Percentiles rank a stretch among this genome's conserved stretches.
These are phyloP conservation scores for Inga laurina DNA, from an alignment of 306 rosid genomes.

Conservation along the genomic window DNA sequence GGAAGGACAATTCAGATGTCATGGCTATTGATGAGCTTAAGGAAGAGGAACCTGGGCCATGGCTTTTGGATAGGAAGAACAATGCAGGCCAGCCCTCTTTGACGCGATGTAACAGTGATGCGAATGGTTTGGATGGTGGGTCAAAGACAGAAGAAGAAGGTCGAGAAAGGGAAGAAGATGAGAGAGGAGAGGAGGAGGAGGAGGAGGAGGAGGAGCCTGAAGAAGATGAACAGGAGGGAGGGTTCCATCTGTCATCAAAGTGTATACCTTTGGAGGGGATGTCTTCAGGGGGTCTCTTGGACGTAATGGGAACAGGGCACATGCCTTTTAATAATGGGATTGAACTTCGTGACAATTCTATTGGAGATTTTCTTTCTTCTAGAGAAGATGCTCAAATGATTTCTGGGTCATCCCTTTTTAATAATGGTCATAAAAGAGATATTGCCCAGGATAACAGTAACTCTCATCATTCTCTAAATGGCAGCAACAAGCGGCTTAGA, in stretches of 20 bases:
- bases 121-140: conserved; percentile 40
- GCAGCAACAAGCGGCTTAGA: conserved; percentile 66
- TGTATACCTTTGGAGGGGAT: conserved; percentile 62
- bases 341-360: conserved; percentile 60
- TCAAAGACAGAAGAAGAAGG: conserved; percentile 42
- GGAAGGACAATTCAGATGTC: conserved; percentile 39
- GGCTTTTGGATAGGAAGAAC: conserved; percentile 58
- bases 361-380: conserved; percentile 60
- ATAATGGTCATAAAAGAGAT: conserved; percentile 76
- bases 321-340: conserved; percentile 64
- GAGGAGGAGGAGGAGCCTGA: conserved; percentile 48
- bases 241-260: conserved; percentile 60
- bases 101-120: conserved; percentile 53
- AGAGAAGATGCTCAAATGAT: conserved; percentile 69
- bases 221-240: conserved; percentile 55
- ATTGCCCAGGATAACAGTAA: conserved; percentile 53
- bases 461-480: conserved; percentile 55
- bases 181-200: conserved; percentile 39
- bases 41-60: conserved; percentile 52
- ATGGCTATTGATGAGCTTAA: conserved; percentile 64
- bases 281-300: conserved; percentile 62
- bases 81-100: conserved; percentile 46
- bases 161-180: conserved; percentile 32
- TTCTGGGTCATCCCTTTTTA: conserved; percentile 58
- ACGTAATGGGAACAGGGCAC: conserved; percentile 52